phyloP scores from a whole-genome alignment of 768 basidiomycete species.

The Tricholoma hemisulphureum region DNA sequence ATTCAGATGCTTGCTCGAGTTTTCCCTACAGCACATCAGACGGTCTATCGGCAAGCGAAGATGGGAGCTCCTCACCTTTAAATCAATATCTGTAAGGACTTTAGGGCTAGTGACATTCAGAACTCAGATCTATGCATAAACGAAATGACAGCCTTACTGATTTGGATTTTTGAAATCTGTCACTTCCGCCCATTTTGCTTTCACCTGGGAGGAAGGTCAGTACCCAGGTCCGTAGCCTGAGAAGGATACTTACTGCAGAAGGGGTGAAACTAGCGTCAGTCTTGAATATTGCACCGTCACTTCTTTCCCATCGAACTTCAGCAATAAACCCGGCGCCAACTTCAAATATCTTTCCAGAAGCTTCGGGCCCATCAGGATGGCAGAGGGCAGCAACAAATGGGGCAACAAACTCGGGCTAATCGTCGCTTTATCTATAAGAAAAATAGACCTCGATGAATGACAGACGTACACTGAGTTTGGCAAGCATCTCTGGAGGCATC shows the following conservation, averaged over 20 bases:
- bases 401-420: conserved; percentile 85
- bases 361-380: conserved; percentile 80
- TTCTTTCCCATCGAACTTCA: conserved; percentile 92
- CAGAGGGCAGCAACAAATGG: conserved; percentile 88
- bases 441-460: neutral
- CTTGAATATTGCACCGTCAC: conserved; percentile 84
- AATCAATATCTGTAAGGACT: conserved; percentile 60
- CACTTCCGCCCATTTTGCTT: conserved; percentile 78
- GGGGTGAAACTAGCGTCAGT: conserved; percentile 90
- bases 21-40: conserved; percentile 37
- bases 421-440: neutral
- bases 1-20: conserved; percentile 60
- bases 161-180: conserved; percentile 73
- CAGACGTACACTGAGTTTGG: conserved; percentile 68
- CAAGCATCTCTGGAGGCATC: conserved; percentile 92
- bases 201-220: conserved; percentile 49
- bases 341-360: conserved; percentile 83
- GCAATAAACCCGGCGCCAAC: conserved; percentile 90
- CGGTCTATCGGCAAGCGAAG: neutral
- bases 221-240: neutral
- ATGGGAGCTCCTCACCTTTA: conserved; percentile 37
- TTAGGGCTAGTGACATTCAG: conserved; percentile 52
- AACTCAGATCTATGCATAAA: neutral
- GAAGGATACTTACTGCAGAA: conserved; percentile 70
- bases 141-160: conserved; percentile 50